Evolutionary conservation across 73 alveolate genomes (phyloP), one percentile per base, ranked within the genome.

Genomic region (Paramecium biaurelia): DNA sequence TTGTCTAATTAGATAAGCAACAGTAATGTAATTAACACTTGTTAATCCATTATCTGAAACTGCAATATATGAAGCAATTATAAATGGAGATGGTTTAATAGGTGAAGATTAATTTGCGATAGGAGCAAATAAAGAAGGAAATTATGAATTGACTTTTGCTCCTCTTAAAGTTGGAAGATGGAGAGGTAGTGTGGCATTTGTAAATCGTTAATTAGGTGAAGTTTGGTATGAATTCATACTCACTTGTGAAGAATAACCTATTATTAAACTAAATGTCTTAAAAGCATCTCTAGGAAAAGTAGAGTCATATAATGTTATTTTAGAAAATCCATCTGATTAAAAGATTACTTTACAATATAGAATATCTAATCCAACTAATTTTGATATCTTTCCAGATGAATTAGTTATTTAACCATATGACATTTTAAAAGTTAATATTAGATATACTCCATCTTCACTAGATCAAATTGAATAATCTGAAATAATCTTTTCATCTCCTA

Each of bases 241-340:
- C 68, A 92, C 86, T 41, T 96, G 99, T 86, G 99, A 97, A 85
- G 99, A 98, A 47, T 95, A 97, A 28, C 99, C 99, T 0, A 89
- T 97, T 21, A 93, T 94, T 0, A 94, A 95, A 47, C 89, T 97
- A 57, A 97, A 96, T 35, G 92, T 96, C 14, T 85, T 97, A 38
- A 98, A 97, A 74, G 98, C 99, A 49, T 99, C 98, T 85, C 94
- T 98, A 20, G 99, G 99, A 12, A 98, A 97, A 85, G 96, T 95
- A 43, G 98, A 93, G 23, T 93, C 96, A 56, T 98, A 96, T 53
- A 87, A 89, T 49, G 94, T 98, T 6, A 85, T 84, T 57, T 93
- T 98, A 84, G 99, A 98, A 93, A 98, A 98, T 85, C 99, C 99
- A 11, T 96, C 99, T 9, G 98, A 95, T 56, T 94, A 95, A 85